A percentile compares a stretch with the other conserved stretches of the same genome.
Conservation (phyloP, 2,329 filamentous ascomycete genomes). For the Dendrostoma leiphaemia region DNA sequence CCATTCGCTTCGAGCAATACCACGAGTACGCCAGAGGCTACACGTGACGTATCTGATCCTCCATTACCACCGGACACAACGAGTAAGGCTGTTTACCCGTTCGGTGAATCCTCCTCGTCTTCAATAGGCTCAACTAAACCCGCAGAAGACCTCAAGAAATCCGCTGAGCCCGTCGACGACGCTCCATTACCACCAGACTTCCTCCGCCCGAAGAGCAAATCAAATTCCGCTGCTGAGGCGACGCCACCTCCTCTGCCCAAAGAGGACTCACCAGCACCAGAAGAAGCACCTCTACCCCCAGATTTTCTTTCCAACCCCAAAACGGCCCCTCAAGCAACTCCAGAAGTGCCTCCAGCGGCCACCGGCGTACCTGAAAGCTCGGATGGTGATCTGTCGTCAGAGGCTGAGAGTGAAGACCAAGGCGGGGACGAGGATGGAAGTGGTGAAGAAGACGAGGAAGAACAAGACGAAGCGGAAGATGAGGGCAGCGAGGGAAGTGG, state of each 20-base stretch:
- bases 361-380: slow-evolving; percentile 35
- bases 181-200: slow-evolving; percentile 32
- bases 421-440: slow-evolving; percentile 33
- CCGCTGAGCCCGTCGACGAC: slow-evolving; percentile 21
- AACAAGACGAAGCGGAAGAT: slow-evolving; percentile 47
- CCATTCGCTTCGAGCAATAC: slow-evolving; percentile 24
- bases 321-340: slow-evolving; percentile 25
- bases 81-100: slow-evolving; percentile 48
- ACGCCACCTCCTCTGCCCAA: slow-evolving; percentile 3
- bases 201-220: slow-evolving; percentile 29
- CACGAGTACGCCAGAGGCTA: slow-evolving; percentile 36
- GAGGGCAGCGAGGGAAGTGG: slow-evolving; percentile 55
- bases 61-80: slow-evolving; percentile 56
- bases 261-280: slow-evolving; percentile 13
- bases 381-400: slow-evolving; percentile 26
- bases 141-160: slow-evolving; percentile 27
- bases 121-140: slow-evolving; percentile 42
- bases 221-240: slow-evolving; percentile 10
- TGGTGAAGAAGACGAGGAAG: slow-evolving; percentile 40
- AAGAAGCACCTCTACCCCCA: slow-evolving; percentile 27
- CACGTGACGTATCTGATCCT: slow-evolving; percentile 26
- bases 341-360: slow-evolving; percentile 25
- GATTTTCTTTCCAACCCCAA: slow-evolving; percentile 20
- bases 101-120: slow-evolving; percentile 52
- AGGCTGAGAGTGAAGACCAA: slow-evolving; percentile 28